These are phyloP conservation scores for Filosporella fistucella DNA, from an alignment of 495 filamentous ascomycete genomes.

Conservation along the genomic window DNA sequence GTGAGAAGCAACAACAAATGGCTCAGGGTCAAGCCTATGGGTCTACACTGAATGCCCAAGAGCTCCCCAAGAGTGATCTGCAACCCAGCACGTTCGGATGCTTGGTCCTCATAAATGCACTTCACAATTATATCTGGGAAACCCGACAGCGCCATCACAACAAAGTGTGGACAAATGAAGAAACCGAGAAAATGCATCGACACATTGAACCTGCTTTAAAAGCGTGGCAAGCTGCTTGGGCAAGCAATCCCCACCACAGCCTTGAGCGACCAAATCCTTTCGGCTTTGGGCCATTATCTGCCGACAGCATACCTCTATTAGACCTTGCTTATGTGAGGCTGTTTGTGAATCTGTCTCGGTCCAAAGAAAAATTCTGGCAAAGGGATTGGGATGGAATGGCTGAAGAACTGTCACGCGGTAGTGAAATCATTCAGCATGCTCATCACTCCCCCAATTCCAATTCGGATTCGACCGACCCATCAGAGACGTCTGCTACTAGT, in stretches of 20 bases:
- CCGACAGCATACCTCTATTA: slow-evolving; percentile 90
- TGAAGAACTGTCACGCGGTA: slow-evolving; percentile 78
- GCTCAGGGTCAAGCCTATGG: slow-evolving; percentile 46
- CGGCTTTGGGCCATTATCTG: slow-evolving; percentile 82
- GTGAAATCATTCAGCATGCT: slow-evolving; percentile 69
- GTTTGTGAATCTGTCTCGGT: slow-evolving; percentile 86
- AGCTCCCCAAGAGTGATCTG: slow-evolving; percentile 58
- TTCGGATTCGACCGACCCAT: slow-evolving; percentile 44
- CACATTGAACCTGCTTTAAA: slow-evolving; percentile 92
- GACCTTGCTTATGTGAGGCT: slow-evolving; percentile 92
- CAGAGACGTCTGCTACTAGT: slow-evolving; percentile 41
- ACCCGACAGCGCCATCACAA: slow-evolving; percentile 88
- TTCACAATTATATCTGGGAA: slow-evolving; percentile 99
- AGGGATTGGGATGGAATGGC: slow-evolving; percentile 92
- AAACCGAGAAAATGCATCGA: slow-evolving; percentile 93
- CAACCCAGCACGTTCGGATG: slow-evolving; percentile 94
- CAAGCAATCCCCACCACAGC: slow-evolving; percentile 76
- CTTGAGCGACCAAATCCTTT: slow-evolving; percentile 85
- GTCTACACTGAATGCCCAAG: slow-evolving; percentile 34
- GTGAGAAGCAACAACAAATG: slow-evolving; percentile 60
- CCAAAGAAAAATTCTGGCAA: slow-evolving; percentile 93
- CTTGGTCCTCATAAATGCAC: slow-evolving; percentile 85
- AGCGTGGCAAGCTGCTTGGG: slow-evolving; percentile 95
- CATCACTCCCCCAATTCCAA: slow-evolving; percentile 58
- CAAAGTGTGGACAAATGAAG: slow-evolving; percentile 83